Percentiles rank a stretch among this genome's conserved stretches.
Evolutionary conservation across 2,329 filamentous ascomycete species (phyloP).

Genomic region (Diaporthe eres): DNA sequence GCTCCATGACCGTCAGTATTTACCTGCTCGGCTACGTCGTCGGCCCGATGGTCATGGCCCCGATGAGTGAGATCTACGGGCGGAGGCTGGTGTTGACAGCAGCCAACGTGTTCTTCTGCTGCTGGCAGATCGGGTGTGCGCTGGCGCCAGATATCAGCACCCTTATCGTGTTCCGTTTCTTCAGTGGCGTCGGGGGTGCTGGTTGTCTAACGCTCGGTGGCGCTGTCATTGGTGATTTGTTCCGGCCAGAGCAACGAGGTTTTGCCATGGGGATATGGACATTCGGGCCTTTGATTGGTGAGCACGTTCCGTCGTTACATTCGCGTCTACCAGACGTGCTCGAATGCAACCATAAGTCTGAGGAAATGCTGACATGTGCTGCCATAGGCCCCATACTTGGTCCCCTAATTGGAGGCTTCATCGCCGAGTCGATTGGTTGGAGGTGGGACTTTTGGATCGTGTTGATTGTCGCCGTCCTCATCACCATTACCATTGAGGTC

Average conservation of each 20-base stretch:
- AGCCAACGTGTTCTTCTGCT: conserved; percentile 72
- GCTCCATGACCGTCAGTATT: conserved; percentile 71
- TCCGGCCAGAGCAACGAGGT: conserved; percentile 61
- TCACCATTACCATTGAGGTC: conserved; percentile 55
- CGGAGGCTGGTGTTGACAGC: conserved; percentile 68
- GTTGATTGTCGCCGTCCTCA: conserved; percentile 59
- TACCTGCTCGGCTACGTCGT: conserved; percentile 73
- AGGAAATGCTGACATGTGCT: neutral
- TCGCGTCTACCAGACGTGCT: neutral
- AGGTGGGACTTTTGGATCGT: conserved; percentile 68
- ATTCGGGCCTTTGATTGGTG: conserved; percentile 58
- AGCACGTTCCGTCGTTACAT: conserved; percentile 14
- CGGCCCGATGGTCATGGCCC: conserved; percentile 70
- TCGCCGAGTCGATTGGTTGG: conserved; percentile 65
- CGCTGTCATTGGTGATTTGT: conserved; percentile 69
- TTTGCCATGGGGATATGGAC: conserved; percentile 66
- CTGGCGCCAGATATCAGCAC: conserved; percentile 66
- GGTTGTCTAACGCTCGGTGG: conserved; percentile 68
- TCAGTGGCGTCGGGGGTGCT: conserved; percentile 71
- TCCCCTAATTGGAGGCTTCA: conserved; percentile 64
- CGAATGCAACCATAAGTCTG: neutral
- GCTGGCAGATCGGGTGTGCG: conserved; percentile 76
- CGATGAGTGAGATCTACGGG: conserved; percentile 76
- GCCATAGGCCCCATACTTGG: conserved; percentile 58
- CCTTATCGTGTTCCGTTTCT: conserved; percentile 72